Base-by-base conservation (phyloP, 164 flowering plant genomes). In the Magnolia changhungtana region DNA sequence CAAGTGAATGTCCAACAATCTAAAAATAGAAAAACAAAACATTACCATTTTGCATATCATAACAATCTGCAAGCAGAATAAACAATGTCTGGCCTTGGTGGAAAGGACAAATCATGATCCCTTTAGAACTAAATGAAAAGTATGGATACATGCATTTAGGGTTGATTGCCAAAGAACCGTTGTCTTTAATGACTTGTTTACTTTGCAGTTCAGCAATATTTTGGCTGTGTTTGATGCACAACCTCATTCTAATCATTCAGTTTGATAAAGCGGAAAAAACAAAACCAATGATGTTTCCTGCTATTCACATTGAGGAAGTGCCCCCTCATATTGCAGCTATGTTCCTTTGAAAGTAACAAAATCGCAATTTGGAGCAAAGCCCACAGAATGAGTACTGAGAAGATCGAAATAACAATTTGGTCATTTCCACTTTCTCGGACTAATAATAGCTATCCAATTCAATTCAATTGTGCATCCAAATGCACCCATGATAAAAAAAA, bases 1-100 rank as follows among this genome's bases (percentile, higher is more conserved):
- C 99, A 52, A 96, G 91, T 20, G 99, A 96, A 82, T 94, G 99
- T 69, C 98, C 98, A 76, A 96, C 90, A 78, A 94, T 83, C 99
- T 96, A 84, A 70, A 84, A 67, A 19, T 66, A 67, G 24, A 80
- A 70, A 67, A 63, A 61, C 14, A 72, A 67, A 59, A 21, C 58
- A 23, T 23, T 1, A 72, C n/a, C 20, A 8, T 63, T 64, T 64
- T 50, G 20, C 11, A 50, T 50, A 49, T 45, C 24, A 70, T n/a
- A 50, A 70, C 45, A 14, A 70, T 7, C 55, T 49, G 8, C 58
- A 70, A 50, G 45, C 45, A 37, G 45, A 37, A 37, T 37, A 37
- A 37, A 37, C 45, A 37, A 37, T 37, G 45, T 37, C 45, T 0
- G 45, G 45, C 7, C 45, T 37, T 55, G 61, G 18, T 16, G 18